A percentile compares a stretch with the other conserved stretches of the same genome.
Evolutionary conservation across 176 grass and related monocot species (phyloP).

Genomic region (Oryza punctata): DNA sequence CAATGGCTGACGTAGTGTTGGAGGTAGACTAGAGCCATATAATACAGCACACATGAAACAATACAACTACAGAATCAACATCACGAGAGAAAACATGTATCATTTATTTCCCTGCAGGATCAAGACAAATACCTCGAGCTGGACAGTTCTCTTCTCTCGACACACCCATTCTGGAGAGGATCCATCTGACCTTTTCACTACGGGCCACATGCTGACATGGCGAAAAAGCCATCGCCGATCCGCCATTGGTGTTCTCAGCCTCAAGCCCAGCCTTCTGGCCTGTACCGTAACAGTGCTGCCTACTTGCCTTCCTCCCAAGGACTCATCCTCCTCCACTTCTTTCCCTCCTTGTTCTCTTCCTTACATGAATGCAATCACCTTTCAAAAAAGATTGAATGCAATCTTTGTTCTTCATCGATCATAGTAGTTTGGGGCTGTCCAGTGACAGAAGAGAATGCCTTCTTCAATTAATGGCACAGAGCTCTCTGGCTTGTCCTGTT

Average conservation of each 20-base stretch:
- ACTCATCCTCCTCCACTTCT: slow-evolving; percentile 17
- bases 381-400: background rate
- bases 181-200: background rate
- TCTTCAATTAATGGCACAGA: slow-evolving; percentile 6
- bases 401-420: background rate
- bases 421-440: background rate
- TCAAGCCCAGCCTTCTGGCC: background rate
- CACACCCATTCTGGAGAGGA: background rate
- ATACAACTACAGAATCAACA: background rate
- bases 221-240: slow-evolving; percentile 7
- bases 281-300: background rate
- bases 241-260: background rate
- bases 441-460: background rate
- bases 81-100: background rate
- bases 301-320: background rate
- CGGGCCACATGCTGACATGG: background rate
- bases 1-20: background rate
- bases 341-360: background rate
- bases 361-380: background rate
- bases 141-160: background rate
- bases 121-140: slow-evolving; percentile 1
- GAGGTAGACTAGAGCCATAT: background rate
- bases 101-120: background rate
- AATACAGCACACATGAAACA: background rate
- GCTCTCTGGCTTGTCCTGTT: slow-evolving; percentile 18